phyloP scores from a whole-genome alignment of 352 stramenopile genomes.

The Pythium rishiriense region DNA sequence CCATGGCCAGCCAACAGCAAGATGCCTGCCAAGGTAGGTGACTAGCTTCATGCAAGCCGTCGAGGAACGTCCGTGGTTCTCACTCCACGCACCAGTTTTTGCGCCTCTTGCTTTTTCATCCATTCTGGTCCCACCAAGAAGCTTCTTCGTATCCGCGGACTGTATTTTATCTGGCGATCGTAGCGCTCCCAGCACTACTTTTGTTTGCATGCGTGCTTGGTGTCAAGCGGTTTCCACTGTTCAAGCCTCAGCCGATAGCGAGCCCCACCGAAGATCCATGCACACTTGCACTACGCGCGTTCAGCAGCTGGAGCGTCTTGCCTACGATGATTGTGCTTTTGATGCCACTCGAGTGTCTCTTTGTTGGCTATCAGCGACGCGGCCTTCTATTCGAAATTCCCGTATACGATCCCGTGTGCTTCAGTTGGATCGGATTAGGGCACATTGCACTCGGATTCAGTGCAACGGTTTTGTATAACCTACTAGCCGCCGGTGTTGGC shows the following conservation, averaged over 20 bases:
- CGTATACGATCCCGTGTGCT: constrained; percentile 34
- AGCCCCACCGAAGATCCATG: constrained; percentile 51
- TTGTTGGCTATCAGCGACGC: constrained; percentile 42
- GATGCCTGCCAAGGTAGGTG: constrained; percentile 33
- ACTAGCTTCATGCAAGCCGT: background rate
- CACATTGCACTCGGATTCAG: constrained; percentile 32
- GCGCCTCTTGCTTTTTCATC: constrained; percentile 44
- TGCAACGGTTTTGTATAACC: constrained; percentile 33
- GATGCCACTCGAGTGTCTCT: constrained; percentile 51
- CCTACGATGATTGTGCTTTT: constrained; percentile 54
- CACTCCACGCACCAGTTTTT: constrained; percentile 26
- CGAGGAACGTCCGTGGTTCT: background rate
- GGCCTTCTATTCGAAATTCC: constrained; percentile 27
- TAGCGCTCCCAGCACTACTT: constrained; percentile 39
- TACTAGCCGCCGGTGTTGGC: constrained; percentile 32
- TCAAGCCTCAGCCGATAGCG: constrained; percentile 56
- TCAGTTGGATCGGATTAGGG: constrained; percentile 36
- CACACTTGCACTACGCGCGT: constrained; percentile 47
- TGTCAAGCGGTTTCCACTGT: constrained; percentile 54
- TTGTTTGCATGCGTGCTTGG: constrained; percentile 37
- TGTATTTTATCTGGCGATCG: constrained; percentile 44
- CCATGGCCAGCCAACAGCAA: constrained; percentile 45
- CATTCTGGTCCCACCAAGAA: constrained; percentile 47
- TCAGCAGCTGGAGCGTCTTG: constrained; percentile 53
- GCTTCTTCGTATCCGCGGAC: constrained; percentile 33